phyloP scores from a whole-genome alignment of 2,329 filamentous ascomycete species.

The Davidsoniella neocaledoniae region DNA sequence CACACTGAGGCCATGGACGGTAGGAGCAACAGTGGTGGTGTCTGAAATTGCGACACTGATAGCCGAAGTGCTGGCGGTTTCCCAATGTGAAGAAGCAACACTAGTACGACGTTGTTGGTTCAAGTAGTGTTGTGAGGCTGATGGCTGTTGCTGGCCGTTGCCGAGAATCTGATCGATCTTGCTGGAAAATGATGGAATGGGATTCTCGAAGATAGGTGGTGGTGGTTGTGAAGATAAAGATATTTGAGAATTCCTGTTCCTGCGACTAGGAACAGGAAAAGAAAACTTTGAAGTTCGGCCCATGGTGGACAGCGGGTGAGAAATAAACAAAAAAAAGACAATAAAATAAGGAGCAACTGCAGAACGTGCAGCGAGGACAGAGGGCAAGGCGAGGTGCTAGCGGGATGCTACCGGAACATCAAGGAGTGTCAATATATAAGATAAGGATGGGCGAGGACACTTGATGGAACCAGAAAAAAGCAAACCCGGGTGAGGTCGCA shows the following conservation, averaged over 20 bases:
- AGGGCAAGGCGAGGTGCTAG: slow-evolving; percentile 1
- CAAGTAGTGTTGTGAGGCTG: background rate
- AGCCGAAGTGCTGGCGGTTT: slow-evolving; percentile 4
- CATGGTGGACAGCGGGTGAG: slow-evolving; percentile 5
- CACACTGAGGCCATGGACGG: slow-evolving; percentile 5
- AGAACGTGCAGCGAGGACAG: background rate
- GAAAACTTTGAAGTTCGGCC: slow-evolving; percentile 13
- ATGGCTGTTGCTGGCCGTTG: slow-evolving; percentile 6
- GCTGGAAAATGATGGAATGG: slow-evolving; percentile 6
- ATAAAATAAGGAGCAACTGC: background rate
- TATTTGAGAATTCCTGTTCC: slow-evolving; percentile 11
- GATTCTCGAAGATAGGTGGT: slow-evolving; percentile 1
- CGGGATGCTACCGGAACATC: slow-evolving; percentile 10
- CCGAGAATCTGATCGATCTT: slow-evolving; percentile 11
- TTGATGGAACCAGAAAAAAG: slow-evolving; percentile 7
- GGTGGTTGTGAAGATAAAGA: slow-evolving; percentile 1
- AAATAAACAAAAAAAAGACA: background rate
- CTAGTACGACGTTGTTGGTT: slow-evolving; percentile 9
- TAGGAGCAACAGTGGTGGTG: slow-evolving; percentile 6
- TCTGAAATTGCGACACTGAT: slow-evolving; percentile 8
- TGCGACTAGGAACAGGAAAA: slow-evolving; percentile 11
- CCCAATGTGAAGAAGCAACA: slow-evolving; percentile 8
- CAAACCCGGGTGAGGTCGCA: slow-evolving; percentile 2
- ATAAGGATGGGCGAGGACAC: slow-evolving; percentile 9
- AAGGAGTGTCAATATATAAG: slow-evolving; percentile 9